Evolutionary conservation across 352 stramenopile species (phyloP).

Genomic region (Globisporangium perplexum): DNA sequence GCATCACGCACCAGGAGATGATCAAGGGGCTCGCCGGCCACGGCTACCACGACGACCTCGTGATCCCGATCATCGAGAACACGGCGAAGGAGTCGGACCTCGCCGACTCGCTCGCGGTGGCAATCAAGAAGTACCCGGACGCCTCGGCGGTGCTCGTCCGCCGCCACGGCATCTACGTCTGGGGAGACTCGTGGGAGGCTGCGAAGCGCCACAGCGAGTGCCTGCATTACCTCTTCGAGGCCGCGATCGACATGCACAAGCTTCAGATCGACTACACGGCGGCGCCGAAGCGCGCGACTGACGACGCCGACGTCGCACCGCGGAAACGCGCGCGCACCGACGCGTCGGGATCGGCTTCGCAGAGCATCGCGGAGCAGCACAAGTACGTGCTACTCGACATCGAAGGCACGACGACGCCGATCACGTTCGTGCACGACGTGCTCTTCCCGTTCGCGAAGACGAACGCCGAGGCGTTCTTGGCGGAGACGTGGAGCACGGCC

Average conservation of each 20-base stretch:
- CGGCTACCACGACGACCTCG: conserved; percentile 89
- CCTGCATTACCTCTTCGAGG: conserved; percentile 96
- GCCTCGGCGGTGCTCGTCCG: conserved; percentile 92
- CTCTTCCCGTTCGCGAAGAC: conserved; percentile 90
- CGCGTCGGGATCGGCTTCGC: background rate
- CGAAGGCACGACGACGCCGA: conserved; percentile 94
- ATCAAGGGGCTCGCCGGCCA: conserved; percentile 94
- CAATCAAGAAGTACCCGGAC: conserved; percentile 85
- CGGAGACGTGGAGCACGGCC: conserved; percentile 42
- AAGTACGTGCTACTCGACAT: conserved; percentile 95
- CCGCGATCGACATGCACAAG: conserved; percentile 86
- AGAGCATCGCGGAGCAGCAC: conserved; percentile 63
- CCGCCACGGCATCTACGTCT: conserved; percentile 95
- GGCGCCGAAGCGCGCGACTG: conserved; percentile 21
- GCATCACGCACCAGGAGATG: conserved; percentile 96
- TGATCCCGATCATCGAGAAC: conserved; percentile 97
- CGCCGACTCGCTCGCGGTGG: conserved; percentile 81
- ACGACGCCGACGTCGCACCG: conserved; percentile 44
- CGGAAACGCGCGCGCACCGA: conserved; percentile 31
- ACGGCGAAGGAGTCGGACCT: conserved; percentile 91
- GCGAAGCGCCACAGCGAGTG: conserved; percentile 96
- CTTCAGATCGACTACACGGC: conserved; percentile 73
- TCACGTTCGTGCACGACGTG: conserved; percentile 94
- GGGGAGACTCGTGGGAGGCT: conserved; percentile 94
- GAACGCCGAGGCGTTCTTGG: conserved; percentile 55